Evolutionary conservation across 305 asterid genomes (phyloP).

Genomic region (Andrographis paniculata): DNA sequence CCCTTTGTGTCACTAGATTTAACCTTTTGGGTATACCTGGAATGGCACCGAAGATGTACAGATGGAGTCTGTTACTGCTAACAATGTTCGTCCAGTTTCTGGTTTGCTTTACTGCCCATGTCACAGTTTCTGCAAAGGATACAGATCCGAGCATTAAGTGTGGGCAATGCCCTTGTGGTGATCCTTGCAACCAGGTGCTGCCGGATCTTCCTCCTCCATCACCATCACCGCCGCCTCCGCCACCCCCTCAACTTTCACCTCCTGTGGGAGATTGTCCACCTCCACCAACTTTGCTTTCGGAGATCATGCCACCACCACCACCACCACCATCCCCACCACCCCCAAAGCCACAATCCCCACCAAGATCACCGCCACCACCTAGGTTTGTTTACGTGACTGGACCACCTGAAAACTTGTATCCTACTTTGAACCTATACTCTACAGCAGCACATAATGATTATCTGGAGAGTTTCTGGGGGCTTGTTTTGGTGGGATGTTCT

Average conservation of each 20-base stretch:
- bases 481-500: conserved; percentile 19
- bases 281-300: conserved; percentile 31
- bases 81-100: conserved; percentile 12
- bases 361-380: conserved; percentile 33
- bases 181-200: conserved; percentile 33
- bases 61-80: conserved; percentile 8
- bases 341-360: conserved; percentile 4
- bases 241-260: conserved; percentile 4
- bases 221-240: conserved; percentile 5
- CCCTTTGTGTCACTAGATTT: conserved; percentile 1
- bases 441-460: conserved; percentile 16
- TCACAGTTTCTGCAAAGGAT: conserved; percentile 1
- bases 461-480: neutral
- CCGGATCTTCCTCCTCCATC: conserved; percentile 24
- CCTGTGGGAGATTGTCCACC: conserved; percentile 21
- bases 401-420: conserved; percentile 28
- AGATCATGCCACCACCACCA: neutral
- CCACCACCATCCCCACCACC: conserved; percentile 31
- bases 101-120: neutral
- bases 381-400: conserved; percentile 39
- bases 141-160: conserved; percentile 34
- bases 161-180: conserved; percentile 43
- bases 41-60: conserved; percentile 2
- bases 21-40: neutral
- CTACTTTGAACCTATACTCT: conserved; percentile 27